phyloP scores from a whole-genome alignment of 352 stramenopile species.

The Globisporangium orthogonon region DNA sequence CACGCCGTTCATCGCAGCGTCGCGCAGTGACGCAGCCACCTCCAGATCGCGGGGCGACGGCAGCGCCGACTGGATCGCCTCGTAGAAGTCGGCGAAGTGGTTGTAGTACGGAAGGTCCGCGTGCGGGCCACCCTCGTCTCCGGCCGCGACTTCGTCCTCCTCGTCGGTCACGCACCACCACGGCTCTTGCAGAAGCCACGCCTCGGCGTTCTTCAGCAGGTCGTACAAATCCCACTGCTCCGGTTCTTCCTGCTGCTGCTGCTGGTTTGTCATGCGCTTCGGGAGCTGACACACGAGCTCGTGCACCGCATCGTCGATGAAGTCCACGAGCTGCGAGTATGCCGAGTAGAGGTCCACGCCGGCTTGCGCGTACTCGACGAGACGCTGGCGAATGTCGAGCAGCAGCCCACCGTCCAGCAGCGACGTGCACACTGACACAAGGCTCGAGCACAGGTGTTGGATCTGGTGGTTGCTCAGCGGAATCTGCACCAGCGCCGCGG shows the following conservation, averaged over 20 bases:
- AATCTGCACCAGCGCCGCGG: conserved; percentile 38
- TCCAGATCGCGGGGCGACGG: conserved; percentile 37
- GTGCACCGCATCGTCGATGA: conserved; percentile 41
- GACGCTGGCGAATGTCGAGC: conserved; percentile 37
- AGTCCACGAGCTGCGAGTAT: conserved; percentile 37
- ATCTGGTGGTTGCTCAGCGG: conserved; percentile 55
- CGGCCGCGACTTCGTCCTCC: conserved; percentile 28
- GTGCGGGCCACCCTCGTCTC: conserved; percentile 25
- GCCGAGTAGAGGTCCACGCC: conserved; percentile 29
- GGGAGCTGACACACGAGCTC: conserved; percentile 32
- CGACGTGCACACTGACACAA: conserved; percentile 39
- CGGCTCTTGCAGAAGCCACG: conserved; percentile 42
- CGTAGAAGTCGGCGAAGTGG: conserved; percentile 44
- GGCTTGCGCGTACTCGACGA: conserved; percentile 36
- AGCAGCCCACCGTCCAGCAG: conserved; percentile 31
- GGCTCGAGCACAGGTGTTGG: conserved; percentile 46
- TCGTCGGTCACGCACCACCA: conserved; percentile 48
- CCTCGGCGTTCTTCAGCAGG: conserved; percentile 50
- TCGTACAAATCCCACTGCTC: conserved; percentile 50
- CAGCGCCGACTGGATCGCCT: conserved; percentile 28
- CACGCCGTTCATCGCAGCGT: conserved; percentile 30
- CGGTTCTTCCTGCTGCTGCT: conserved; percentile 20
- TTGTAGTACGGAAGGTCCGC: conserved; percentile 38
- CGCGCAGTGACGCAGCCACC: conserved; percentile 32
- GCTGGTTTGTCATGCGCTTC: conserved; percentile 28